Evolutionary conservation across 345 rosid species (phyloP), one percentile per base, ranked within the genome.

Genomic region (Mallotus nudiflorus): DNA sequence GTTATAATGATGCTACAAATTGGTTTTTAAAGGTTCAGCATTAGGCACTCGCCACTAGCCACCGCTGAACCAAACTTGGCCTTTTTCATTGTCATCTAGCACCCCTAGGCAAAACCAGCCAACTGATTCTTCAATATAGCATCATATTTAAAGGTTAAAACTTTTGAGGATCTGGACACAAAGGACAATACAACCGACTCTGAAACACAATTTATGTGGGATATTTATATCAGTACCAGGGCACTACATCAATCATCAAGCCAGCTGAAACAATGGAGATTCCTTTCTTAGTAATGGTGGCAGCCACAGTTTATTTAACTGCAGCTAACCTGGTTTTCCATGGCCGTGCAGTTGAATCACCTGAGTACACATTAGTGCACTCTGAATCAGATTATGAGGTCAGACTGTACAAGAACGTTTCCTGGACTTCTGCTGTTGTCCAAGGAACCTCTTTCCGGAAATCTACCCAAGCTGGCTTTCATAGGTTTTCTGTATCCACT

Each of bases 401-500:
- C 72, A 77, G 87, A 78, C 76, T 75, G 56, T 83, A 80, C 71
- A 18, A 29, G 20, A 77, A 78, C 35, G 35, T 71, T 14, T 72
- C 52, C 9, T 83, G 84, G 87, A 70, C 74, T 60, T 77, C 85
- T n/a, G 81, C 87, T 68, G 66, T 54, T 24, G 76, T 78, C 49
- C 74, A 62, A 24, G 87, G 77, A 50, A 66, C 71, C 66, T 75
- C 85, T 57, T 86, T 86, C 33, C 9, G 35, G 28, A 71, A 71
- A 50, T 80, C 84, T 29, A 86, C 87, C 65, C 75, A 40, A 64
- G 69, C 70, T 46, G 89, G 89, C 46, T 83, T 83, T 52, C 89
- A 83, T 80, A 80, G 85, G 89, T 81, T 78, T 27, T 20, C 29
- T 24, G 4, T 29, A 50, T 20, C 19, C 8, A 4, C 19, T 67